Base-by-base conservation (phyloP, 495 filamentous ascomycete genomes). In the Neurospora terricola region DNA sequence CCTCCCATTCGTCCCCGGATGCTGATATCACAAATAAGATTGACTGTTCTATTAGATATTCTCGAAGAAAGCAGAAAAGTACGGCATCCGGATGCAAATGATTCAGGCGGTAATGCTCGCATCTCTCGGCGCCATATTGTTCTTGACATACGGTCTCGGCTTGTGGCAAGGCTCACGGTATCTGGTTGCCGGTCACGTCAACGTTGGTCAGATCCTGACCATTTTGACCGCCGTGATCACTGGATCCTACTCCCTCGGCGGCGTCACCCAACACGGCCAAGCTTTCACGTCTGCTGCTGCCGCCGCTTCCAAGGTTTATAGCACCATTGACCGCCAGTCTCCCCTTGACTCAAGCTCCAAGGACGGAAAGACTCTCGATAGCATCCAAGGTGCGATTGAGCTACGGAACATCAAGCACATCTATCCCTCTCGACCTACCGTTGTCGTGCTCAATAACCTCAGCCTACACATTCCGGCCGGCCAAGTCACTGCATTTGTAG, bases 401-500 rank as follows among this genome's bases (percentile, higher is more conserved):
- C 83, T 96, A 34, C 82, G 86, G 68, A 84, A 91, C 71, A 84
- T 96, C 76, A 94, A 91, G 81, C 93, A 94, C 76, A 92, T 96
- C 73, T 97, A 97, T 75, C 94, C 94, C 5, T 96, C 92, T 1
- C 87, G 94, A 37, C 91, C 93, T 0, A 92, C 94, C 75, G 92
- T 94, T 45, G 87, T 89, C 16, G 89, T 97, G 21, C 92, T 97
- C 86, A 81, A 92, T 40, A 87, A 91, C 72, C 91, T 97, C 70
- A 92, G 85, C 69, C 84, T 97, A 7, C 72, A 84, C 1, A 90
- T 97, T 70, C 89, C 91, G 18, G 90, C 94, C 14, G 94, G 94
- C 14, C 92, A 94, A 81, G 91, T 90, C 45, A 91, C 91, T 54
- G 92, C 93, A n/a, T 81, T 97, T 69, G 92, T 94, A 59, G 91